These are phyloP conservation scores for Agarophyton chilense DNA, from an alignment of 23 red algal species.

Conservation along the genomic window DNA sequence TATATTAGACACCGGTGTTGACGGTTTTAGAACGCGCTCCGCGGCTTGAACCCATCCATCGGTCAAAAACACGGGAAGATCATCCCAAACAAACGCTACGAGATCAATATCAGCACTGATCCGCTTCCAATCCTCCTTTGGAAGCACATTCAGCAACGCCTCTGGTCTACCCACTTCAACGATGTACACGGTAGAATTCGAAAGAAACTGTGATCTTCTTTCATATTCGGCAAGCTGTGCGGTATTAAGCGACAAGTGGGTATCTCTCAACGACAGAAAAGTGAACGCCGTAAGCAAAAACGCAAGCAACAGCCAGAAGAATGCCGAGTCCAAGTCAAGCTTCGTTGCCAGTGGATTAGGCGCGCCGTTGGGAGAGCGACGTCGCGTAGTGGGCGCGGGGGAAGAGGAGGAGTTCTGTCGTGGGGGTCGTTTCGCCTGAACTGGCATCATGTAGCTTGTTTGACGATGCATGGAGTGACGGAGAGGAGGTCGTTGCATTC, in stretches of 20 bases:
- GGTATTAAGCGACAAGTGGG: conserved; percentile 37
- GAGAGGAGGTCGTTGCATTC: too few relatives aligned
- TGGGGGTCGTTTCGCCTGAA: not conserved
- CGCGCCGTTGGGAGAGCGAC: not conserved
- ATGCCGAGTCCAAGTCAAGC: conserved; percentile 66
- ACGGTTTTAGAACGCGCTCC: conserved; percentile 14
- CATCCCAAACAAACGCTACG: conserved; percentile 75
- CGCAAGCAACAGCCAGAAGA: conserved; percentile 71
- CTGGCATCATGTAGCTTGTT: not conserved
- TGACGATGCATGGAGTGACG: too few relatives aligned
- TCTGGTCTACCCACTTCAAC: conserved; percentile 66
- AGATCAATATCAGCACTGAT: conserved; percentile 63
- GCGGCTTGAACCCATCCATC: conserved; percentile 68
- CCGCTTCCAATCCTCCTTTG: conserved; percentile 35
- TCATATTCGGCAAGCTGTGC: conserved; percentile 78
- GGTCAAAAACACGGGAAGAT: conserved; percentile 63
- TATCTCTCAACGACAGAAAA: conserved; percentile 59
- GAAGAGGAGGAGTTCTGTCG: not conserved
- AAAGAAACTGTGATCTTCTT: conserved; percentile 67
- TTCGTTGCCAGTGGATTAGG: conserved; percentile 2
- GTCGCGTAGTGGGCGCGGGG: not conserved
- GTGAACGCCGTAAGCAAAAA: conserved; percentile 61
- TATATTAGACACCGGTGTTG: not conserved
- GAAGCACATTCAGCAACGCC: conserved; percentile 42
- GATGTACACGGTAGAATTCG: conserved; percentile 80